These are phyloP conservation scores for Starmerella kuoi DNA, from an alignment of 805 yeast species.

Conservation along the genomic window DNA sequence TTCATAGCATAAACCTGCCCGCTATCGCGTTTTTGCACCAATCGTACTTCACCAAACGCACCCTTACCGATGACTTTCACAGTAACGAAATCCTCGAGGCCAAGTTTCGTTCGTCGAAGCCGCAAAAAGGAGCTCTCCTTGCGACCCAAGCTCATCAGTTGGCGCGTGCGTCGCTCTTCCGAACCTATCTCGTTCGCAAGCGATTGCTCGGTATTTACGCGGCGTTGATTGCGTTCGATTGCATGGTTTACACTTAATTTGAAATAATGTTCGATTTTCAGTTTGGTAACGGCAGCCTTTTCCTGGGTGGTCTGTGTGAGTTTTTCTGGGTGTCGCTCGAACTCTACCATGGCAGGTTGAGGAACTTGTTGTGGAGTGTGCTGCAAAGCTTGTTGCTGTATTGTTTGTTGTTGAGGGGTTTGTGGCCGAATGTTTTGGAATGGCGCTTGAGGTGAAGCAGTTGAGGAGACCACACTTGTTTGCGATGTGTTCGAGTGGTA, in stretches of 20 bases:
- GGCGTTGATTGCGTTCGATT: constrained; percentile 86
- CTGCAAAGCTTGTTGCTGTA: constrained; percentile 3
- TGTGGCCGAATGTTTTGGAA: background rate
- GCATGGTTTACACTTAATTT: constrained; percentile 82
- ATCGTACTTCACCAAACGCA: constrained; percentile 92
- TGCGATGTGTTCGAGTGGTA: constrained; percentile 15
- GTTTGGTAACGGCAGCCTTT: constrained; percentile 69
- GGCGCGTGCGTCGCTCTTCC: constrained; percentile 76
- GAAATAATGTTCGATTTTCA: constrained; percentile 72
- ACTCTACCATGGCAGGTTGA: constrained; percentile 4
- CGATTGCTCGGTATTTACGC: constrained; percentile 70
- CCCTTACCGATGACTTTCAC: constrained; percentile 93
- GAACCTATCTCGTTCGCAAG: constrained; percentile 59
- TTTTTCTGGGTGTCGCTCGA: constrained; percentile 72
- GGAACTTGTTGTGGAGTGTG: constrained; percentile 3
- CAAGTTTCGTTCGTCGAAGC: constrained; percentile 68
- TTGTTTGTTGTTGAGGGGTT: constrained; percentile 3
- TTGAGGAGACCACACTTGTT: constrained; percentile 12
- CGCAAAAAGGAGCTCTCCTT: constrained; percentile 81
- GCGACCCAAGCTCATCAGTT: constrained; percentile 68
- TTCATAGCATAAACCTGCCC: constrained; percentile 93
- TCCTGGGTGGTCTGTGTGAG: constrained; percentile 68
- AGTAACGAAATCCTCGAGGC: constrained; percentile 69
- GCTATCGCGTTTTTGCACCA: constrained; percentile 85
- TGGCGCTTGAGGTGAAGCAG: background rate